phyloP scores from a whole-genome alignment of 495 filamentous ascomycete genomes.

The Bombardia bombarda region DNA sequence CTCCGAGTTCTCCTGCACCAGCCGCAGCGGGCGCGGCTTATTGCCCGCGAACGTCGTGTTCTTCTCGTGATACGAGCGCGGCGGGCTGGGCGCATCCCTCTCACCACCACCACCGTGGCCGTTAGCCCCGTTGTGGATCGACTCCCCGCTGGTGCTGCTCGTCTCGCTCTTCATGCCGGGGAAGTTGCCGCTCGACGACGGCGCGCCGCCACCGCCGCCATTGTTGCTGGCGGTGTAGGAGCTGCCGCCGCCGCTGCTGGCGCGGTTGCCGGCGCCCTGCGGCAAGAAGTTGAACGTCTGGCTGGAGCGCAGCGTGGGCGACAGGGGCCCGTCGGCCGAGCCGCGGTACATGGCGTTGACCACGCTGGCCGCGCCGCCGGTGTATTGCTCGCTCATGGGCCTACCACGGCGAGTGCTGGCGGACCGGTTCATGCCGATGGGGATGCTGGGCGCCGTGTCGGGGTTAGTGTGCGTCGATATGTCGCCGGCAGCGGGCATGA shows the following conservation, averaged over 20 bases:
- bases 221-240: slow-evolving; percentile 11
- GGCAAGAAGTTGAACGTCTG: slow-evolving; percentile 32
- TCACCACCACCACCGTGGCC: slow-evolving; percentile 40
- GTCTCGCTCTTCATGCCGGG: slow-evolving; percentile 49
- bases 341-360: slow-evolving; percentile 81
- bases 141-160: slow-evolving; percentile 56
- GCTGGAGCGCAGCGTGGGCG: slow-evolving; percentile 42
- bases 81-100: slow-evolving; percentile 48
- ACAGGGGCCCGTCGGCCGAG: slow-evolving; percentile 45
- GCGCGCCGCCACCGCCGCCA: no score
- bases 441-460: slow-evolving; percentile 76
- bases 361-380: slow-evolving; percentile 59
- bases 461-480: slow-evolving; percentile 46
- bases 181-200: slow-evolving; percentile 42
- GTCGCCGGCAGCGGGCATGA: slow-evolving; percentile 43
- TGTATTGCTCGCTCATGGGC: slow-evolving; percentile 64
- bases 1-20: slow-evolving; percentile 62
- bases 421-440: slow-evolving; percentile 55
- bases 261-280: slow-evolving; percentile 44
- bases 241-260: slow-evolving; percentile 19
- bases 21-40: slow-evolving; percentile 73
- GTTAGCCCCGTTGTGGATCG: no score
- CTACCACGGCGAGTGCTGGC: slow-evolving; percentile 49
- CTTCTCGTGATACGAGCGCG: slow-evolving; percentile 52
- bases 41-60: slow-evolving; percentile 56